Conservation (phyloP, 2,329 filamentous ascomycete species). For the Fusarium tupiense region DNA sequence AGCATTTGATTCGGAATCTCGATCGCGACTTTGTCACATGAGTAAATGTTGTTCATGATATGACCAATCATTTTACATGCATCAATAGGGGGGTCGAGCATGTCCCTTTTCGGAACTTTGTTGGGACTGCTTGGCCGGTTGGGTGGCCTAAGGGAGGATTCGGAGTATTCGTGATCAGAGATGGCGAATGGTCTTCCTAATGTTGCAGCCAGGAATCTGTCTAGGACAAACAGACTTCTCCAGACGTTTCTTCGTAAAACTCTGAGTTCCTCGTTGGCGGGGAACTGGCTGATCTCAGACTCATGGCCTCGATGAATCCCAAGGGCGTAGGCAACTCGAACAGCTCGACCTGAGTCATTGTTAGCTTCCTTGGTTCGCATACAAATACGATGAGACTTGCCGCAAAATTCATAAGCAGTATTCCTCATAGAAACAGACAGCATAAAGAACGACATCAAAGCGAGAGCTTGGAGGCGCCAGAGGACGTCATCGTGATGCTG, state of each 20-base stretch:
- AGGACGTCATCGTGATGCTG: constrained; percentile 66
- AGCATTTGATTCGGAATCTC: constrained; percentile 66
- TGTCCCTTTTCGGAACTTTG: constrained; percentile 18
- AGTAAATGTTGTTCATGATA: constrained; percentile 69
- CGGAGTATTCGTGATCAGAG: constrained; percentile 69
- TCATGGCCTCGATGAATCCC: constrained; percentile 69
- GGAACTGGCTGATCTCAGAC: constrained; percentile 61
- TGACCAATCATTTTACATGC: constrained; percentile 67
- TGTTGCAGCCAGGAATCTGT: constrained; percentile 70
- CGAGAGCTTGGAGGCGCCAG: constrained; percentile 71
- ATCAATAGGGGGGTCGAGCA: constrained; percentile 65
- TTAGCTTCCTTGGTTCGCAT: neutral
- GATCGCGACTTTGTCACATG: constrained; percentile 66
- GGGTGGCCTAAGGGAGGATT: constrained; percentile 52
- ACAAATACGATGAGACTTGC: constrained; percentile 48
- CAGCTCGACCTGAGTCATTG: constrained; percentile 64
- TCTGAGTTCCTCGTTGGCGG: constrained; percentile 53
- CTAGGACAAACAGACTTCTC: constrained; percentile 72
- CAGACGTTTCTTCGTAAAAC: constrained; percentile 66
- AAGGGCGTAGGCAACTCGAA: constrained; percentile 69
- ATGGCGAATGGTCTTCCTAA: constrained; percentile 71
- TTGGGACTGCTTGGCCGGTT: constrained; percentile 42
- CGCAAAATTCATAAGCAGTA: constrained; percentile 69
- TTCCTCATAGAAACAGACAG: constrained; percentile 70
- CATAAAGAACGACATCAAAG: constrained; percentile 73